phyloP scores from a whole-genome alignment of 495 filamentous ascomycete genomes.

The Penicillium waksmanii region DNA sequence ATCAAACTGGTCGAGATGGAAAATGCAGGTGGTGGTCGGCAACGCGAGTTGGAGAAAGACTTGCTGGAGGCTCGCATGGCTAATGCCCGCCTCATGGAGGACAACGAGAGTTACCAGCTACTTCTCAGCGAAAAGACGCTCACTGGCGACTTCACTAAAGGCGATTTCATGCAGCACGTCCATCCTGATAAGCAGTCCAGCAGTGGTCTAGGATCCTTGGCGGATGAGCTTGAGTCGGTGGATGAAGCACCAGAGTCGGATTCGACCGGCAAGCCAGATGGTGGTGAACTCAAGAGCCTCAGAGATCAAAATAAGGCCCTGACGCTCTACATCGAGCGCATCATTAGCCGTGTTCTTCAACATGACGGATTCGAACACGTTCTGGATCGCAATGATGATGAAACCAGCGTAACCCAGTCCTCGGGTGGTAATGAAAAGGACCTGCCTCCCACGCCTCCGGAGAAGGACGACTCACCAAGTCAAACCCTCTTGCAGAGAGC shows the following conservation, averaged over 20 bases:
- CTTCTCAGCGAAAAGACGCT: slow-evolving; percentile 91
- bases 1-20: slow-evolving; percentile 95
- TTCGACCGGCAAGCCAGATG: slow-evolving; percentile 69
- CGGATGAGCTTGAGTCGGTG: slow-evolving; percentile 80
- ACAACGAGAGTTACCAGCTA: slow-evolving; percentile 97
- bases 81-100: slow-evolving; percentile 94
- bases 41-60: slow-evolving; percentile 84
- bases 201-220: slow-evolving; percentile 64
- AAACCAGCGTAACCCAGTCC: slow-evolving; percentile 26
- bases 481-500: slow-evolving; percentile 76
- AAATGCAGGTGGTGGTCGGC: slow-evolving; percentile 80
- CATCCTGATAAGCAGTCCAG: slow-evolving; percentile 43
- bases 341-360: slow-evolving; percentile 90
- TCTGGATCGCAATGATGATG: slow-evolving; percentile 69
- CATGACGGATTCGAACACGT: slow-evolving; percentile 95
- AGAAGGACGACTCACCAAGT: slow-evolving; percentile 55
- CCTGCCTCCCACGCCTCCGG: slow-evolving; percentile 75
- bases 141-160: slow-evolving; percentile 88
- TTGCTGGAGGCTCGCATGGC: slow-evolving; percentile 90
- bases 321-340: slow-evolving; percentile 96
- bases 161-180: slow-evolving; percentile 72
- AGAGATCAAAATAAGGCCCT: slow-evolving; percentile 97
- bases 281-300: slow-evolving; percentile 70
- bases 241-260: slow-evolving; percentile 61
- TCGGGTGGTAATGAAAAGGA: slow-evolving; percentile 68